Evolutionary conservation across 371 early-diverging fungal genomes (phyloP).

Genomic region (Actinomucor elegans): DNA sequence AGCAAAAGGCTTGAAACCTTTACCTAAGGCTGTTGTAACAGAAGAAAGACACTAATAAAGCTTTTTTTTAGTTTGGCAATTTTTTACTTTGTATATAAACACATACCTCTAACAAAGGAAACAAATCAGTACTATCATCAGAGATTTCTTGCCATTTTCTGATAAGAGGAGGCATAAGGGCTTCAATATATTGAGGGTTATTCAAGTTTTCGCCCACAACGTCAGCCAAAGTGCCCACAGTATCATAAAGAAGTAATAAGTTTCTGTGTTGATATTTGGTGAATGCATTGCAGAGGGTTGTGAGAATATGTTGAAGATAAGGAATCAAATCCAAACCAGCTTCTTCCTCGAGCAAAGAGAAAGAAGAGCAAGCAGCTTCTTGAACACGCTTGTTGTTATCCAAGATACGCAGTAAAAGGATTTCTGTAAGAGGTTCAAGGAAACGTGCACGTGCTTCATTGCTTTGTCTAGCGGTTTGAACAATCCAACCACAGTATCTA

Average conservation of each 20-base stretch:
- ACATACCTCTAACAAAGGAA: constrained; percentile 84
- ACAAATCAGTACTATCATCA: constrained; percentile 82
- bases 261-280: constrained; percentile 88
- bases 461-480: constrained; percentile 47
- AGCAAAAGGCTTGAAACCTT: constrained; percentile 82
- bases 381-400: constrained; percentile 95
- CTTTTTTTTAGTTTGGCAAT: background rate
- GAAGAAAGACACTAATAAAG: constrained; percentile 80
- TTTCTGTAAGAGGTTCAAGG: constrained; percentile 78
- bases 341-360: constrained; percentile 90
- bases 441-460: constrained; percentile 66
- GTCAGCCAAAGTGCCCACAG: constrained; percentile 92
- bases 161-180: constrained; percentile 83
- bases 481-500: constrained; percentile 83
- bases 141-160: constrained; percentile 75
- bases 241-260: constrained; percentile 88
- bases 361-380: constrained; percentile 91
- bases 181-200: constrained; percentile 70
- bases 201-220: constrained; percentile 79
- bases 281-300: constrained; percentile 78
- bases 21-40: constrained; percentile 83
- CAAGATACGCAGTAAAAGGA: constrained; percentile 73
- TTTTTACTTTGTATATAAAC: background rate
- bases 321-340: constrained; percentile 76
- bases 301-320: constrained; percentile 80